Evolutionary conservation across 1,139 yeast genomes (phyloP), one percentile per base, ranked within the genome.

Genomic region (Pichia sp.): DNA sequence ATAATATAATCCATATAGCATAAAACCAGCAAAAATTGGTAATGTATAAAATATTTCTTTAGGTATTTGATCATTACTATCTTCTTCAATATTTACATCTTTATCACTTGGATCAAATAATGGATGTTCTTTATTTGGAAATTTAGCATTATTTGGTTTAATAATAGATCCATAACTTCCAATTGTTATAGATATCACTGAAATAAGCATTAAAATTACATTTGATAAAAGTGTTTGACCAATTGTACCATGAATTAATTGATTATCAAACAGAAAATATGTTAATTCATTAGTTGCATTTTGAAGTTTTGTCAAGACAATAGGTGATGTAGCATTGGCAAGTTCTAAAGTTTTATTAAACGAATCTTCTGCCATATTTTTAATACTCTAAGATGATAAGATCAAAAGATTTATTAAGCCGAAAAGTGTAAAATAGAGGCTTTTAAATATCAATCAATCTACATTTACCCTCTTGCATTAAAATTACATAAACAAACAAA

Each of bases 71-170:
- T 63, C 58, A 9, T 37, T n/a, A 24, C 11, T 16, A 16, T n/a
- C 16, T 4, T 37, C 24, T 12, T 20, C 31, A 26, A 26, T 24
- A 6, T 23, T 22, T 12, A 51, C 51, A 48, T 74, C 78, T 34
- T 67, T 61, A 53, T 76, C 81, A 0, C 70, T 52, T 10, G 72
- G 73, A 55, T 78, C 80, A 59, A 67, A 77, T 25, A 65, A 52
- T 2, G 65, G 65, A 40, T 67, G 68, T 27, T 65, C 62, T 8
- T 55, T 52, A 40, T 63, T 64, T 2, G 81, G 74, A 22, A 64
- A 65, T 16, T 57, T 53, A 1, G 80, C 79, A 45, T 67, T 67
- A 9, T 46, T 35, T 0, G 82, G 82, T 48, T 66, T 65, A 34
- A 64, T 60, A 10, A 77, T 43, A 0, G 80, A 65, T 8, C 73